Conservation (phyloP, 228 moss, liverwort and hornwort species). For the Sphagnum magellanicum region DNA sequence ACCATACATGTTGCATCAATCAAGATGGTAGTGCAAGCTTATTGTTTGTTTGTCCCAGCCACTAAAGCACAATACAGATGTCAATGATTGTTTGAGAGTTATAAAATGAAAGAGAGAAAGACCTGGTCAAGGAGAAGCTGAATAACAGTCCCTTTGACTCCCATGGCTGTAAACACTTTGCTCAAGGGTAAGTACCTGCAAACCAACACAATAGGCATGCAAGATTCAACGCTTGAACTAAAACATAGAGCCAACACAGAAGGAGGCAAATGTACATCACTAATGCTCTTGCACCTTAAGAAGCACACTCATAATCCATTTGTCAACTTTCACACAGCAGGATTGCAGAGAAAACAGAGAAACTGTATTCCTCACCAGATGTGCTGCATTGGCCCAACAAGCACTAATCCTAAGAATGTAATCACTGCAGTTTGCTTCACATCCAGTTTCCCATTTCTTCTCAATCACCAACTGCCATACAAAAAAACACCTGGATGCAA, state of each 20-base stretch:
- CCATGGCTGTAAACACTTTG: constrained; percentile 67
- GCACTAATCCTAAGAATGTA: constrained; percentile 46
- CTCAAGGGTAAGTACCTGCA: constrained; percentile 68
- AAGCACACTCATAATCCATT: background rate
- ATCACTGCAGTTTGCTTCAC: constrained; percentile 50
- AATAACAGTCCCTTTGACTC: constrained; percentile 59
- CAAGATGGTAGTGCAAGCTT: background rate
- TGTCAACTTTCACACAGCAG: background rate
- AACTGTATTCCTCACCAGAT: constrained; percentile 29
- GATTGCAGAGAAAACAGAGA: background rate
- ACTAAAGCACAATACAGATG: background rate
- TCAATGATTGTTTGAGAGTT: too few relatives aligned
- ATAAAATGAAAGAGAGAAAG: background rate
- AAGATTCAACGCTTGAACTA: background rate
- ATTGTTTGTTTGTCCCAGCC: too few relatives aligned
- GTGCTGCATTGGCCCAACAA: constrained; percentile 55
- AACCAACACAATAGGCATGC: constrained; percentile 1
- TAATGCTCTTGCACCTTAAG: background rate
- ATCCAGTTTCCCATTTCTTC: constrained; percentile 35
- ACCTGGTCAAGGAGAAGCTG: constrained; percentile 91
- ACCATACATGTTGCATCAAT: background rate
- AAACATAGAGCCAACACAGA: too few relatives aligned
- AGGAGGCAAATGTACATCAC: background rate
- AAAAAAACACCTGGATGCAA: constrained; percentile 8
- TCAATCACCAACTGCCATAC: constrained; percentile 49